Base-by-base conservation (phyloP, 192 early-diverging fungal genomes). In the Coemansia sp. region DNA sequence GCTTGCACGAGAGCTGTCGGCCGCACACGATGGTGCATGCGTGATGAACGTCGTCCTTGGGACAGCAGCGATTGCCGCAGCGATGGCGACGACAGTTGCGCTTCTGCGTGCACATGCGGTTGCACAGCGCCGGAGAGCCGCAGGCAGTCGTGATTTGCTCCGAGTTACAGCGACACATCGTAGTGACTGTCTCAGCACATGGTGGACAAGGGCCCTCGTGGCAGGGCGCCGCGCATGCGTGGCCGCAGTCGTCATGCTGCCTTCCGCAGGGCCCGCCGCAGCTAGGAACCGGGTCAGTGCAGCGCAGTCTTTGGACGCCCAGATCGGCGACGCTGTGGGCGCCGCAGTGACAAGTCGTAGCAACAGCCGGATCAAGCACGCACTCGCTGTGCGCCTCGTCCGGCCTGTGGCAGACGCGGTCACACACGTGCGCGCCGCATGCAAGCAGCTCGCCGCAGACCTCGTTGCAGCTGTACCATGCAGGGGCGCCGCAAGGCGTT, bases 1-100 rank as follows among this genome's bases (percentile, higher is more conserved):
- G 71, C 19, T 92, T 92, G 82, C 96, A 98, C 30, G 85, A 72
- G 23, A 97, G 83, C 54, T 78, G 71, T 52, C 86, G 86, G 25
- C 85, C 88, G 68, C 96, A 97, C 0, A 81, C 60, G 22, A 90
- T 61, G 20, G 75, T 72, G 72, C 91, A 93, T 29, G 75, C 75
- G 63, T 93, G 91, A 24, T 63, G 64, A 1, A 46, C 60, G 30
- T 74, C 72, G 45, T 58, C 53, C 36, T 66, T 69, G 9, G 89
- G 83, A 65, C 91, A 93, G 68, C 91, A 92, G 16, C 68, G 65
- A 46, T 58, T 77, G 1, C 63, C 65, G 68, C 91, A 93, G 55
- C 82, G 74, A 68, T 93, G 91, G 25, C 84, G 86, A n/a, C 88
- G 84, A 76, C 91, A 92, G 10, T 68, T 80, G 35, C 87, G 82